Percentiles rank a stretch among this genome's conserved stretches.
Evolutionary conservation across 2,329 filamentous ascomycete genomes (phyloP).

Genomic region (Berkeleyomyces rouxiae): DNA sequence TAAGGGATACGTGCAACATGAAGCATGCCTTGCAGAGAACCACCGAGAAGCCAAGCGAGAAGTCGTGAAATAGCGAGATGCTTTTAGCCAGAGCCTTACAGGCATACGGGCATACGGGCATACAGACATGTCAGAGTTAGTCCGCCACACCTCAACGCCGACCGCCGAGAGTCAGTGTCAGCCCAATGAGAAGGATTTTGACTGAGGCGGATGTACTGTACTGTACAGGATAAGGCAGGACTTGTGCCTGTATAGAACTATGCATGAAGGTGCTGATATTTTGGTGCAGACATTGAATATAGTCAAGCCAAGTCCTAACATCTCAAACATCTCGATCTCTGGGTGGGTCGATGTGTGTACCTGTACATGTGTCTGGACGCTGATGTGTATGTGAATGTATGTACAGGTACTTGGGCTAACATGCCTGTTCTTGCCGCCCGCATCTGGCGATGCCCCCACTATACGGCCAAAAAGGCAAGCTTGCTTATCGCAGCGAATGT

Average conservation of each 20-base stretch:
- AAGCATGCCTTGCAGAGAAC: not conserved
- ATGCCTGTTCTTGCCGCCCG: not conserved
- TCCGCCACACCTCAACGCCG: not conserved
- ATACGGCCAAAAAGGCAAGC: not conserved
- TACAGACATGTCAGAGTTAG: too few relatives aligned
- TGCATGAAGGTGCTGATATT: too few relatives aligned
- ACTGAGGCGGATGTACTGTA: not conserved
- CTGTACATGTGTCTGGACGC: too few relatives aligned
- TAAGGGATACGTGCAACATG: not conserved
- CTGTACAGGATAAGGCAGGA: too few relatives aligned
- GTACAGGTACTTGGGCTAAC: not conserved
- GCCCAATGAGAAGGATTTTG: not conserved
- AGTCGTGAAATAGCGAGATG: too few relatives aligned
- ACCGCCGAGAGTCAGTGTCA: not conserved
- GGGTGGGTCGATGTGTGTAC: too few relatives aligned
- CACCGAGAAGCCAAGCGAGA: not conserved
- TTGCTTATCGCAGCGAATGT: not conserved
- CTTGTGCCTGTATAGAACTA: too few relatives aligned
- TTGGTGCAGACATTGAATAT: too few relatives aligned
- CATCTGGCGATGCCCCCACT: not conserved
- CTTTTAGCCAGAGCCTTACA: not conserved
- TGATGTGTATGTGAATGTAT: not conserved
- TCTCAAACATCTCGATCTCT: too few relatives aligned
- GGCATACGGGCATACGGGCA: not conserved
- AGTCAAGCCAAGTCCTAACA: too few relatives aligned